Conservation (phyloP, 2,329 filamentous ascomycete species). For the Phialemoniopsis sp. region DNA sequence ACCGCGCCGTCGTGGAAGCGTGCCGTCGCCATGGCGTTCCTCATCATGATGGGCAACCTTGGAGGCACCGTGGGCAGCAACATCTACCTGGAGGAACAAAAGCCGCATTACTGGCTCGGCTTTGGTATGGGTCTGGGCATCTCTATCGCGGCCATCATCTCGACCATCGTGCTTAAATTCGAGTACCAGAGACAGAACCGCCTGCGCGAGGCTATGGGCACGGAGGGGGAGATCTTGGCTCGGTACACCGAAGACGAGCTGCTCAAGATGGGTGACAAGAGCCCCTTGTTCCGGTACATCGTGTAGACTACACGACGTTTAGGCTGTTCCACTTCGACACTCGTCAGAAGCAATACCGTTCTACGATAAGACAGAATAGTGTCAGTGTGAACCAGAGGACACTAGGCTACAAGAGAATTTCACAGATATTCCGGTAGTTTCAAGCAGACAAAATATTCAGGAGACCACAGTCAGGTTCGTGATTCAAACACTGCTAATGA, state of each 20-base stretch:
- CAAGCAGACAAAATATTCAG: too few species aligned
- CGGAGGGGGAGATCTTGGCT: conserved; percentile 17
- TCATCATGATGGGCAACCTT: conserved; percentile 58
- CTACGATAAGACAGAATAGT: too few species aligned
- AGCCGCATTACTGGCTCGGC: conserved; percentile 28
- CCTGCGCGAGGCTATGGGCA: conserved; percentile 14
- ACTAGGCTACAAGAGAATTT: too few species aligned
- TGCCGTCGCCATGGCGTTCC: conserved; percentile 56
- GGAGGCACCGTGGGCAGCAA: conserved; percentile 33
- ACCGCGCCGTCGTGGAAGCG: conserved; percentile 45
- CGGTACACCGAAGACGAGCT: conserved; percentile 21
- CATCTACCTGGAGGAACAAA: conserved; percentile 26
- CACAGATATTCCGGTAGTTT: too few species aligned
- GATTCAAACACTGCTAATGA: too few species aligned
- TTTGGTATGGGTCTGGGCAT: conserved; percentile 21
- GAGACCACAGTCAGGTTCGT: too few species aligned
- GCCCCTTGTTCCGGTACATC: conserved; percentile 22
- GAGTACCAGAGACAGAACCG: conserved; percentile 12
- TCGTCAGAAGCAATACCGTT: too few species aligned
- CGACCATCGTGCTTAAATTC: too few species aligned
- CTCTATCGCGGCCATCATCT: not conserved
- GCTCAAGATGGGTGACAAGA: conserved; percentile 22
- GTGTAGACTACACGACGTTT: too few species aligned
- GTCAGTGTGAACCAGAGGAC: too few species aligned
- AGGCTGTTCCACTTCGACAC: too few species aligned